Evolutionary conservation across 257 asterid genomes (phyloP).

Genomic region (Jacaranda mimosifolia): DNA sequence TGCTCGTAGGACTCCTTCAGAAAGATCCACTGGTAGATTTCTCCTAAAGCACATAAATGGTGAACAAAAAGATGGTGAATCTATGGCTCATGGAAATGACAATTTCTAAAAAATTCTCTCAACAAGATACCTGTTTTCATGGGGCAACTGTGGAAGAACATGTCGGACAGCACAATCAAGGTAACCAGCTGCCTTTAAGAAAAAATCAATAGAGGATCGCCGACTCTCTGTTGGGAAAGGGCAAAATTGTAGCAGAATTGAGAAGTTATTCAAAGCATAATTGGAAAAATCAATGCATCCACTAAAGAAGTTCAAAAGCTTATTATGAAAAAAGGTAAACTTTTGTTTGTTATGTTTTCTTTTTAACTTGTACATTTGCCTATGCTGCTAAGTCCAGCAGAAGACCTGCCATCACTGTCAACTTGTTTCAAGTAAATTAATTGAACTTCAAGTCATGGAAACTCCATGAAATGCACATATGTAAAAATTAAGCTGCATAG

Average conservation of each 20-base stretch:
- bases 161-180: conserved; percentile 79
- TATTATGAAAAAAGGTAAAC: background rate
- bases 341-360: background rate
- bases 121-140: conserved; percentile 58
- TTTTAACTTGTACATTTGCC: background rate
- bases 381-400: background rate
- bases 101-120: conserved; percentile 5
- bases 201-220: conserved; percentile 67
- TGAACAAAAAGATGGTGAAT: conserved; percentile 16
- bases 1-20: conserved; percentile 80
- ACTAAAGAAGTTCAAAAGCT: background rate
- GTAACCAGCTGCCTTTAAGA: conserved; percentile 81
- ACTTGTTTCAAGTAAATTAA: background rate
- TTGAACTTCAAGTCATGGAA: background rate
- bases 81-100: conserved; percentile 5
- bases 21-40: conserved; percentile 76
- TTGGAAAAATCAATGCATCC: background rate
- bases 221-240: conserved; percentile 58
- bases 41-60: conserved; percentile 47
- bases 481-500: background rate
- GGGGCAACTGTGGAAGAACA: conserved; percentile 74
- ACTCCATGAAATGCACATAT: background rate
- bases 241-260: background rate
- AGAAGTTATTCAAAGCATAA: conserved; percentile 10
- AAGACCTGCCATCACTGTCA: background rate